These are phyloP conservation scores for Phallus indusiatus DNA, from an alignment of 768 basidiomycete genomes.

Conservation along the genomic window DNA sequence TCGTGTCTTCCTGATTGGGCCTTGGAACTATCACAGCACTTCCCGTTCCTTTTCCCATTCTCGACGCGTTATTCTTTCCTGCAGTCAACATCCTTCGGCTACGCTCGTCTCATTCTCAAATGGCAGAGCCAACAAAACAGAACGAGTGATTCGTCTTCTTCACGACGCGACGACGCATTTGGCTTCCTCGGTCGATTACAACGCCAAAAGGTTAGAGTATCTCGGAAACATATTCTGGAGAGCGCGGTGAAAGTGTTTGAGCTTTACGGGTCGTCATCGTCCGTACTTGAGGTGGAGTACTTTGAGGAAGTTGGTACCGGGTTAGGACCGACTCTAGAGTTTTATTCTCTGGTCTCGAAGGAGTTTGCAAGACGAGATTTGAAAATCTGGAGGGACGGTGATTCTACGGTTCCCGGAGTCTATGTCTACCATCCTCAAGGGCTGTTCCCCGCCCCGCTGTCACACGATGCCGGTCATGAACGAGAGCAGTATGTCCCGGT, in stretches of 20 bases:
- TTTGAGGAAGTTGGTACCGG: conserved; percentile 99
- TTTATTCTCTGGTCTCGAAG: conserved; percentile 93
- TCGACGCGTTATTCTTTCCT: conserved; percentile 95
- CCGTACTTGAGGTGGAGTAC: conserved; percentile 95
- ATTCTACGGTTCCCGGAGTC: conserved; percentile 43
- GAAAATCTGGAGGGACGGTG: conserved; percentile 87
- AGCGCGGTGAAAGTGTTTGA: conserved; percentile 96
- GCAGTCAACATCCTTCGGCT: conserved; percentile 96
- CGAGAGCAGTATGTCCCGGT: conserved; percentile 55
- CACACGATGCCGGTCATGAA: conserved; percentile 55
- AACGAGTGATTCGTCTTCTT: conserved; percentile 53
- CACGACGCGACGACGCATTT: conserved; percentile 81
- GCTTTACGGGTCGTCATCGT: conserved; percentile 89
- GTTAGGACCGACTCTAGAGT: conserved; percentile 93
- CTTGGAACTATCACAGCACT: conserved; percentile 87
- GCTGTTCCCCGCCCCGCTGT: conserved; percentile 81
- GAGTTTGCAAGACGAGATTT: conserved; percentile 87
- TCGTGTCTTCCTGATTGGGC: conserved; percentile 98
- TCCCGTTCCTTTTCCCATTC: conserved; percentile 98
- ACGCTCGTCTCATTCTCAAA: conserved; percentile 88
- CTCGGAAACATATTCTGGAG: conserved; percentile 88
- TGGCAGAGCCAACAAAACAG: conserved; percentile 87
- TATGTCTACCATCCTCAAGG: conserved; percentile 83
- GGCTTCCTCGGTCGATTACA: conserved; percentile 88
- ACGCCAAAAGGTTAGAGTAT: conserved; percentile 94